Base-by-base conservation (phyloP, 2,329 filamentous ascomycete genomes). In the Aciculosporium take region DNA sequence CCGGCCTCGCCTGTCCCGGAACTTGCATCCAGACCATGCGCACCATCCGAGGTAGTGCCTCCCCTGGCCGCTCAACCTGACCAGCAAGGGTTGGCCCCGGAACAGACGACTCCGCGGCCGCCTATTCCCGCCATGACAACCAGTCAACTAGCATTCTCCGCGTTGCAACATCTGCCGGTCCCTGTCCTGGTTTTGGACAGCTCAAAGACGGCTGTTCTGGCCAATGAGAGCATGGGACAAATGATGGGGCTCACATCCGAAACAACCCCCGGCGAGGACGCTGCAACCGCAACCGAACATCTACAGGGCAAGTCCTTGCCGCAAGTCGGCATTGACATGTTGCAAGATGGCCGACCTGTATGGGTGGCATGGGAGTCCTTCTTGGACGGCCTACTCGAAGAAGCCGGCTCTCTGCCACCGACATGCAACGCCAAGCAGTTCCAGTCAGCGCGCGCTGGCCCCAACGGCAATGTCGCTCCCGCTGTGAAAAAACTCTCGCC, bases 151-250 rank as follows among this genome's bases (percentile, higher is more conserved):
- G 77, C 80, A 18, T 76, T 84, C 45, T 72, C 77, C 1, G 76
- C 81, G 5, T 63, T 88, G 59, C 80, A 84, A 52, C 85, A 83
- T 53, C 65, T 88, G 5, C 84, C 83, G 0, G 74, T 84, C 36
- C 83, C 83, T 0, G 57, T 84, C 4, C 57, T 87, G 28, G 75
- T 88, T 1, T 62, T 88, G 28, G 79, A 79, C 39, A 74, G 69
- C 28, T 53, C 73, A 24, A 87, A 86, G 58, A 82, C 78, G 0
- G 71, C 87, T 3, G 69, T 83, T 1, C 59, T 87, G 27, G 82
- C 82, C 20, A 88, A 88, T 51, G 79, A 86, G 49, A 78, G 83
- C 17, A 80, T 86, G 73, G 80, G 76, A 1, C 69, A 75, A 41
- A 61, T 88, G 51, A 41, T 45, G 32, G 31, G 82, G 81, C 25